Base-by-base conservation (phyloP, 306 rosid species). In the Cucumis melo region DNA sequence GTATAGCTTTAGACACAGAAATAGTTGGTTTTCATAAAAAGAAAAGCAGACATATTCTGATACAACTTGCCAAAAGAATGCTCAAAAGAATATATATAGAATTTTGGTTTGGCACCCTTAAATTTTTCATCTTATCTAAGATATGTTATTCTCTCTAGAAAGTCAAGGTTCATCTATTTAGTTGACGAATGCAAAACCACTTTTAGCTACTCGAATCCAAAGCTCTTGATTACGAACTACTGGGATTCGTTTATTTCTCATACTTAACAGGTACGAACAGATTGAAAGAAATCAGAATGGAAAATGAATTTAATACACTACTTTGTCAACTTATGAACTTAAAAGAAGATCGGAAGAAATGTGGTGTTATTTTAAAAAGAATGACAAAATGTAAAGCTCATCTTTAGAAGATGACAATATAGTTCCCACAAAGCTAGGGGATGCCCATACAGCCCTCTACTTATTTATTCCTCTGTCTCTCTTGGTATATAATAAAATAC, bases 61-160 rank as follows among this genome's bases (percentile, higher is more conserved):
- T 19, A 39, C 73, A 65, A 65, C 73, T 65, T 65, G 73, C 73
- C 73, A 38, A 38, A 38, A 50, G 73, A 65, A 65, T n/a, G n/a
- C n/a, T n/a, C n/a, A n/a, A n/a, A n/a, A n/a, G n/a, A n/a, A n/a
- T n/a, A n/a, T n/a, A n/a, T n/a, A n/a, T n/a, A n/a, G 17, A 38
- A 65, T 65, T 65, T 65, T 65, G 73, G 73, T 65, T 39, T 38
- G 46, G 44, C 48, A 63, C 48, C 71, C 71, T 63, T 34, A 38
- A 63, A 63, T 34, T 63, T 7, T 34, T 20, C 42, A 62, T 19
- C 48, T 17, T 64, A 64, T 65, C 50, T 65, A 38, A 65, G 73
- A 38, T 65, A 38, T 65, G 73, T 29, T 19, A 65, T 65, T 65
- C 73, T 65, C 73, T 65, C 17, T n/a, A n/a, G 51, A 65, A 65